Evolutionary conservation across 345 rosid species (phyloP).

Genomic region (Tarenaya hassleriana): DNA sequence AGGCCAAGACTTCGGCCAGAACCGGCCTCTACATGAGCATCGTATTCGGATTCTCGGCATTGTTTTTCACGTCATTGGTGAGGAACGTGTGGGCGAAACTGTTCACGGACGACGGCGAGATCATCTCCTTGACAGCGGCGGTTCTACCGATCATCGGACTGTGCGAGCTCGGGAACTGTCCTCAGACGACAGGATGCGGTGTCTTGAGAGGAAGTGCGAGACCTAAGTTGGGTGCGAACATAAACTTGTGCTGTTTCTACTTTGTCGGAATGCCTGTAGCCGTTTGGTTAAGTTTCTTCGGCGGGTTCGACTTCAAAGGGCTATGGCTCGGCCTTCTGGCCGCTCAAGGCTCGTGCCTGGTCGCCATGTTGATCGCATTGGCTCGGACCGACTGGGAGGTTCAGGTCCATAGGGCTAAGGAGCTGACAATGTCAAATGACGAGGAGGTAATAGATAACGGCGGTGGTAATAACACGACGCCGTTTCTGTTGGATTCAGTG

Average conservation of each 20-base stretch:
- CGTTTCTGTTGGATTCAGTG: slow-evolving; percentile 26
- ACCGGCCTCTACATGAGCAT: slow-evolving; percentile 54
- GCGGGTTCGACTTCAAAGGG: slow-evolving; percentile 60
- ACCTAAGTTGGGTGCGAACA: slow-evolving; percentile 75
- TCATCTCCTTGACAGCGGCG: slow-evolving; percentile 51
- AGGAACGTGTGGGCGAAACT: slow-evolving; percentile 66
- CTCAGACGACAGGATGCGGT: slow-evolving; percentile 82
- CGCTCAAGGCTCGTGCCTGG: slow-evolving; percentile 68
- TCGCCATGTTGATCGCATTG: slow-evolving; percentile 56
- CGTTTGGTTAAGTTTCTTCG: slow-evolving; percentile 54
- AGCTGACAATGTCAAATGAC: slow-evolving; percentile 32
- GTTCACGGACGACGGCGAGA: slow-evolving; percentile 62
- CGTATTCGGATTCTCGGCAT: slow-evolving; percentile 45
- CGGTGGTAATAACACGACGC: slow-evolving; percentile 5
- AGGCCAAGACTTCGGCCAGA: slow-evolving; percentile 56
- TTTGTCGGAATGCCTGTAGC: slow-evolving; percentile 81
- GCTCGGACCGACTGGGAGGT: slow-evolving; percentile 59
- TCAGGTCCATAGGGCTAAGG: slow-evolving; percentile 50
- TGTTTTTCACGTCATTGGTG: slow-evolving; percentile 41
- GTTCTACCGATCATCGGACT: slow-evolving; percentile 76
- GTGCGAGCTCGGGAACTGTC: slow-evolving; percentile 88
- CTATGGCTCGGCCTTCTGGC: slow-evolving; percentile 81
- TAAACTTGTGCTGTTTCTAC: slow-evolving; percentile 80
- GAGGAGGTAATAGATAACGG: slow-evolving; percentile 16
- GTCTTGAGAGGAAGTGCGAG: slow-evolving; percentile 79